Evolutionary conservation across 2,329 filamentous ascomycete genomes (phyloP), one percentile per base, ranked within the genome.

Genomic region (Xenoacremonium recifei): DNA sequence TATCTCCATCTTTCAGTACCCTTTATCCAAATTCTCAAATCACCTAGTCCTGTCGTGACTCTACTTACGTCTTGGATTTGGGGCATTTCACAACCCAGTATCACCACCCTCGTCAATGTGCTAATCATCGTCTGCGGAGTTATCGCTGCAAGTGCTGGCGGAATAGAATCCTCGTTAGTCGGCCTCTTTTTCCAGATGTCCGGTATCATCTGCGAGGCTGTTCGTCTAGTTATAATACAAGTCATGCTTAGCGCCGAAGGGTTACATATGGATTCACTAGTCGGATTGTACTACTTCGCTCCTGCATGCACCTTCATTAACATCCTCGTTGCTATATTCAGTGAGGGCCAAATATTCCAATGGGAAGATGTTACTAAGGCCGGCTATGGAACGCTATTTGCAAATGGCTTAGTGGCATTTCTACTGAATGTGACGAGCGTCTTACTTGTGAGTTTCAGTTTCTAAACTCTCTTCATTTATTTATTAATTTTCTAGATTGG

Each of bases 211-310:
- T 92, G 91, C 60, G 89, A 95, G 70, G 87, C 89, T 32, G 76
- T 87, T 48, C 84, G 89, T 45, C 72, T 93, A 49, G 84, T 90
- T 68, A 89, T 95, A 86, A 88, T 93, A 43, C 85, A 95, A 69
- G 82, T 85, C 46, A 75, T 95, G 55, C 79, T 95, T 37, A 87
- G 82, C 60, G 83, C 77, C 23, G 77, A 85, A 37, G 87, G 89
- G 34, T 65, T 87, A 70, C 89, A 88, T 73, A 93, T 95, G 89
- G 87, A 93, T 60, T 88, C 89, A 23, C 77, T 95, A 23, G 88
- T 93, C 48, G 89, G 87, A 21, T 77, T 95, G 17, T 95, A 95
- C 76, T 95, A 95, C 73, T 95, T 89, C 62, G 89, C 89, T 1
- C 89, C 89, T 5, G 83, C 89, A 36, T 95, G 89, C 67, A 86